A percentile compares a stretch with the other conserved stretches of the same genome.
These are phyloP conservation scores for Ceratopteris richardii DNA, from an alignment of 75 land plant species.

Conservation along the genomic window DNA sequence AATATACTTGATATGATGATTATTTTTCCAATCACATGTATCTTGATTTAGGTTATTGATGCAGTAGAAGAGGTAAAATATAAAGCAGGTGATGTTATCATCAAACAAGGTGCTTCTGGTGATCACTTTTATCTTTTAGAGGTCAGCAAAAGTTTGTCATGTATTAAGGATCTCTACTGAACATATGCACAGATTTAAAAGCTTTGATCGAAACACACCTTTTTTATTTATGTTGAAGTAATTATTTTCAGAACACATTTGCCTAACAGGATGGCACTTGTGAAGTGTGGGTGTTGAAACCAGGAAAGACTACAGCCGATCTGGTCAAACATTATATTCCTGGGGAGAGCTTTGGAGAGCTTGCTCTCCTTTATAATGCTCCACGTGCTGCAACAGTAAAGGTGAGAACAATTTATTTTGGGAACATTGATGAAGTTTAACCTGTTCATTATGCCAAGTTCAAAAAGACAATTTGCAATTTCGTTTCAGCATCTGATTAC, in stretches of 20 bases:
- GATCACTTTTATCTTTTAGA: constrained; percentile 27
- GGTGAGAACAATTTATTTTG: no score
- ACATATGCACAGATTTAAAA: no score
- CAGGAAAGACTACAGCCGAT: constrained; percentile 5
- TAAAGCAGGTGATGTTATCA: constrained; percentile 24
- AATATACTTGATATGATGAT: no score
- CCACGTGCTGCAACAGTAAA: constrained; percentile 43
- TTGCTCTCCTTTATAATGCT: constrained; percentile 39
- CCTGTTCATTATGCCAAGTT: no score
- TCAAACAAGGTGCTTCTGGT: constrained; percentile 33
- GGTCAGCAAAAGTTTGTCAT: constrained; percentile 1
- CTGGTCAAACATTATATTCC: constrained; percentile 23
- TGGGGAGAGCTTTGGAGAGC: constrained; percentile 42
- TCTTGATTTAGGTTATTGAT: constrained; percentile 22
- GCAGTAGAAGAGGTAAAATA: constrained; percentile 32
- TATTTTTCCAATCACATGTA: not conserved
- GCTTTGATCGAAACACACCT: no score
- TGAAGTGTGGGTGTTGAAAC: constrained; percentile 23
- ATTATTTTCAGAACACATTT: no score
- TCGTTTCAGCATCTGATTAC: no score
- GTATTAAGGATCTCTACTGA: no score
- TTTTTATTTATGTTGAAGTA: no score
- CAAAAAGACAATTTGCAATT: no score
- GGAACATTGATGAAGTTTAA: no score
- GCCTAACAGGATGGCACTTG: constrained; percentile 31